Evolutionary conservation across 169 alveolate species (phyloP).

Genomic region (Cryptosporidium sp.): DNA sequence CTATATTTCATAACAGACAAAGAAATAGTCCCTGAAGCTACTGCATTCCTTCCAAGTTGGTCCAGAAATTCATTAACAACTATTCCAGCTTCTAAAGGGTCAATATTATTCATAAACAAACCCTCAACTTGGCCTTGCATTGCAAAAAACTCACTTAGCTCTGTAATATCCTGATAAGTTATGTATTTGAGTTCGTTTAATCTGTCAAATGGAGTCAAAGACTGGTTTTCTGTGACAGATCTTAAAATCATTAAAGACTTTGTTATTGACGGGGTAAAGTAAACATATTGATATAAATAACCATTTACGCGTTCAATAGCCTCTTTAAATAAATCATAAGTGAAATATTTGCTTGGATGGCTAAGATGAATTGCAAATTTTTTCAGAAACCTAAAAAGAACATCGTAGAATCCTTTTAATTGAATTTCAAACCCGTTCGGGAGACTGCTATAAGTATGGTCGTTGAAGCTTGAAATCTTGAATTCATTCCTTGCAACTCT

Average conservation of each 20-base stretch:
- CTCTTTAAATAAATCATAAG: not conserved
- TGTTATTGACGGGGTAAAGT: slow-evolving; percentile 11
- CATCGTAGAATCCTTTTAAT: slow-evolving; percentile 35
- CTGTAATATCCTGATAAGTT: not conserved
- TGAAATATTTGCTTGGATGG: not conserved
- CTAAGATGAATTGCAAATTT: slow-evolving; percentile 33
- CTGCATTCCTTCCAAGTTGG: not conserved
- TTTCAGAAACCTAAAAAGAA: slow-evolving; percentile 16
- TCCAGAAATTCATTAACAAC: slow-evolving; percentile 28
- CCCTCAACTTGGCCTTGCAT: slow-evolving; percentile 16
- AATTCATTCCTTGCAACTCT: slow-evolving; percentile 32
- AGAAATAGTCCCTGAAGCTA: not conserved
- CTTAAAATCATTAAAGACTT: slow-evolving; percentile 11
- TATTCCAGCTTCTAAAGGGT: slow-evolving; percentile 1
- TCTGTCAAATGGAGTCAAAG: slow-evolving; percentile 25
- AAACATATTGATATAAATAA: not conserved
- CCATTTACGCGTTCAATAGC: not conserved
- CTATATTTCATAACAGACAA: not conserved
- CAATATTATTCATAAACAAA: not conserved
- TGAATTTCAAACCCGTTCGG: slow-evolving; percentile 47
- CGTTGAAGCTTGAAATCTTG: slow-evolving; percentile 17
- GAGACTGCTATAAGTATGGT: slow-evolving; percentile 19
- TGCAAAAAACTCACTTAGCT: slow-evolving; percentile 13
- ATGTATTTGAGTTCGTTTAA: slow-evolving; percentile 24
- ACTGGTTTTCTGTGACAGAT: slow-evolving; percentile 45